Percentiles rank a stretch among this genome's conserved stretches.
Conservation (phyloP, 2,329 filamentous ascomycete species). For the Periconia sp. region DNA sequence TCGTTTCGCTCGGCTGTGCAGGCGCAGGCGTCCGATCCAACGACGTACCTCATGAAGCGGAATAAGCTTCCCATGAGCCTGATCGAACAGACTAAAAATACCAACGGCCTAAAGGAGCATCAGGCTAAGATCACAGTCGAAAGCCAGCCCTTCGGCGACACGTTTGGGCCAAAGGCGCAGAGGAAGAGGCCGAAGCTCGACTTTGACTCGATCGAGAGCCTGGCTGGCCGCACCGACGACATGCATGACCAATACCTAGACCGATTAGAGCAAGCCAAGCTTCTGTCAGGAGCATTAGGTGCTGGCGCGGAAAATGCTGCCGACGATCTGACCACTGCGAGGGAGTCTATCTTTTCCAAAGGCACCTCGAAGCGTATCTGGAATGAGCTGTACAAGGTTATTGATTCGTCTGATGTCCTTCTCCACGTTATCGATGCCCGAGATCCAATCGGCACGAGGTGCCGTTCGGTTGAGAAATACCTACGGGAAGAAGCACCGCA, state of each 20-base stretch:
- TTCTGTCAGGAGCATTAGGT: slow-evolving; percentile 74
- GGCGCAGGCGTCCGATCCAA: slow-evolving; percentile 87
- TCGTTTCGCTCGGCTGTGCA: slow-evolving; percentile 92
- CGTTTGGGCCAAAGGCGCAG: slow-evolving; percentile 92
- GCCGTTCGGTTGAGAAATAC: slow-evolving; percentile 90
- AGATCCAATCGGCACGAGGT: slow-evolving; percentile 72
- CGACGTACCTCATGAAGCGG: slow-evolving; percentile 91
- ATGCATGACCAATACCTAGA: slow-evolving; percentile 84
- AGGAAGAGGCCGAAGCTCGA: slow-evolving; percentile 90
- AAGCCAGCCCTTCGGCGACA: slow-evolving; percentile 81
- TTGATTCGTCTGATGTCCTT: slow-evolving; percentile 93
- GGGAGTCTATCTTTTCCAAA: slow-evolving; percentile 79
- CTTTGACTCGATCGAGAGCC: slow-evolving; percentile 79
- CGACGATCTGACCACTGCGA: slow-evolving; percentile 52
- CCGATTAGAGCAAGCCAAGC: slow-evolving; percentile 76
- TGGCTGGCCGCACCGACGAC: slow-evolving; percentile 79
- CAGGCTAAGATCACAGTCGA: slow-evolving; percentile 93
- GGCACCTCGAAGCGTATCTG: slow-evolving; percentile 82
- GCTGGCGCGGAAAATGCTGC: slow-evolving; percentile 57
- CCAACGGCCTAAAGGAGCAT: slow-evolving; percentile 89
- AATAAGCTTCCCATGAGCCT: slow-evolving; percentile 97
- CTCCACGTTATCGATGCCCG: slow-evolving; percentile 61
- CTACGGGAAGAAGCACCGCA: slow-evolving; percentile 91
- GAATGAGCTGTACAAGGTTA: slow-evolving; percentile 96
- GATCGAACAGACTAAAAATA: slow-evolving; percentile 75